A percentile compares a stretch with the other conserved stretches of the same genome.
phyloP scores from a whole-genome alignment of 179 eudicot species.

The Beta lomatogona region DNA sequence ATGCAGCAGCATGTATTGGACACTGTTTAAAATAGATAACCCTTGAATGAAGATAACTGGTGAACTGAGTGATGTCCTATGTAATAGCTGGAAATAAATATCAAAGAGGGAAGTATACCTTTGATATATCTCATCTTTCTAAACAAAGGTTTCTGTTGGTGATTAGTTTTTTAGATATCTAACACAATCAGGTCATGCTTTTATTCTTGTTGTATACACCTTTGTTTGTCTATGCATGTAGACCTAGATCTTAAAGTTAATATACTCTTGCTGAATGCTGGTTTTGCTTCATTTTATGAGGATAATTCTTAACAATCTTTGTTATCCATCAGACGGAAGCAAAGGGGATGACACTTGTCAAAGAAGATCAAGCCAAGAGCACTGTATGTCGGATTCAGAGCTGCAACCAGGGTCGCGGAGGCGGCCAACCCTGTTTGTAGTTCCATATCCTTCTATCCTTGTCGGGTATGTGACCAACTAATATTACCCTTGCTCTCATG shows the following conservation, averaged over 20 bases:
- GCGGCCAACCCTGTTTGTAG: slow-evolving; percentile 65
- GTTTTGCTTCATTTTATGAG: slow-evolving; percentile 19
- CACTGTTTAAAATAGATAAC: neutral
- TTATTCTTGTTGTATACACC: neutral
- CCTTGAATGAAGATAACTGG: neutral
- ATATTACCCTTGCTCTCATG: slow-evolving; percentile 1
- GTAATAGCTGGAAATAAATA: neutral
- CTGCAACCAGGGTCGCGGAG: slow-evolving; percentile 58
- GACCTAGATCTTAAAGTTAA: neutral
- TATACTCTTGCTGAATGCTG: neutral
- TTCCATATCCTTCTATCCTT: slow-evolving; percentile 84
- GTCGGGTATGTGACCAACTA: slow-evolving; percentile 70
- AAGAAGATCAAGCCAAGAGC: slow-evolving; percentile 63
- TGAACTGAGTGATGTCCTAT: neutral
- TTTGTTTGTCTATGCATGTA: neutral
- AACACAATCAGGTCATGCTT: neutral
- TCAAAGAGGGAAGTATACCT: neutral
- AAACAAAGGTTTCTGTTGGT: neutral
- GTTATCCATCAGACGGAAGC: slow-evolving; percentile 57
- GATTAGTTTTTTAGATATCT: neutral
- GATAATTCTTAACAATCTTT: slow-evolving; percentile 15
- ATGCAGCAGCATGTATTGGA: neutral
- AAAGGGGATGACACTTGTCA: slow-evolving; percentile 69
- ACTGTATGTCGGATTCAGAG: slow-evolving; percentile 58
- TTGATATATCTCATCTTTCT: neutral